These are phyloP conservation scores for Aspergillus pseudoglaucus DNA, from an alignment of 2,329 filamentous ascomycete genomes.

Conservation along the genomic window DNA sequence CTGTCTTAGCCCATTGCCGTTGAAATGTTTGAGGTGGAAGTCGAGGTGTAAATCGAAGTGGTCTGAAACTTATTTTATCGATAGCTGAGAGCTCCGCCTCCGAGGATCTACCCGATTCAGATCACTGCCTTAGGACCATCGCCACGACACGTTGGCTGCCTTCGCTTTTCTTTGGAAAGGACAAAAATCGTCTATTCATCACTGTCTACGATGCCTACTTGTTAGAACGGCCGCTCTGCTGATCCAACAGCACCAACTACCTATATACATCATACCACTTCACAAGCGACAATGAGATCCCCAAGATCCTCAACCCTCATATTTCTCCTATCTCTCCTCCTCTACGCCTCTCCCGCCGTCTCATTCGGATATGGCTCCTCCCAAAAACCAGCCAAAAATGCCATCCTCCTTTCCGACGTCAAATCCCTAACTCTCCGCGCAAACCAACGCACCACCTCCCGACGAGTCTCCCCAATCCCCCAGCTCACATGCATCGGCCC, in stretches of 20 bases:
- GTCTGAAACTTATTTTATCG: background rate
- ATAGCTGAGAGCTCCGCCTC: background rate
- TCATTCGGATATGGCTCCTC: slow-evolving; percentile 20
- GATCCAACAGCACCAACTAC: background rate
- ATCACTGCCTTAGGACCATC: no score
- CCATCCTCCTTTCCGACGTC: slow-evolving; percentile 60
- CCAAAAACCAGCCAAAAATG: slow-evolving; percentile 37
- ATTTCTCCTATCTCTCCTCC: slow-evolving; percentile 13
- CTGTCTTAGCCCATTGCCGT: slow-evolving; percentile 19
- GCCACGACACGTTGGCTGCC: no score
- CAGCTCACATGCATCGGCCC: slow-evolving; percentile 72
- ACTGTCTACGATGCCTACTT: background rate
- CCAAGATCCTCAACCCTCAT: slow-evolving; percentile 7
- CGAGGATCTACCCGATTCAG: background rate
- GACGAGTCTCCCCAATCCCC: slow-evolving; percentile 68
- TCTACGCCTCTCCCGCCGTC: slow-evolving; percentile 10
- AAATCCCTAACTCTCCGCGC: slow-evolving; percentile 70
- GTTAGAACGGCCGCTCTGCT: background rate
- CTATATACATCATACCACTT: background rate
- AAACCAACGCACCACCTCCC: slow-evolving; percentile 62
- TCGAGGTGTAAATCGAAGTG: background rate
- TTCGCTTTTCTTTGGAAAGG: no score
- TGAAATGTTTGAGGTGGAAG: background rate
- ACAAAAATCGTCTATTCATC: background rate
- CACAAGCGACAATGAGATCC: slow-evolving; percentile 12